Evolutionary conservation across 2,329 filamentous ascomycete species (phyloP).

Genomic region (Pseudocercospora fuligena): DNA sequence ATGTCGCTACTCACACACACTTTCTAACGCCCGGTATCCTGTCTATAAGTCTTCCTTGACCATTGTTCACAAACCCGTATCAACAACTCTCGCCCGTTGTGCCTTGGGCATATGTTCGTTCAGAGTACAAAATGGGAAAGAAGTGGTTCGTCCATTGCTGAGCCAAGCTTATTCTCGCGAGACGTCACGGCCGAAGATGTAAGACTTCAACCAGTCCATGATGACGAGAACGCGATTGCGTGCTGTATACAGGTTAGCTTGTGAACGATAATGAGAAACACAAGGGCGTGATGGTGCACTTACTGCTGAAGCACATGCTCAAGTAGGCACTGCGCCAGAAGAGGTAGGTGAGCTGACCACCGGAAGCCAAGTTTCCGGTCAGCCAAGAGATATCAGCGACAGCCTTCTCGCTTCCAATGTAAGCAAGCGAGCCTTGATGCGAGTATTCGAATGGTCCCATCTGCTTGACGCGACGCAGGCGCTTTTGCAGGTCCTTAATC

Average conservation of each 20-base stretch:
- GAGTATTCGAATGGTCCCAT: slow-evolving; percentile 98
- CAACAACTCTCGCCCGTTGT: background rate
- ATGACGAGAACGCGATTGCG: slow-evolving; percentile 93
- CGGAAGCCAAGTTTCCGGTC: slow-evolving; percentile 92
- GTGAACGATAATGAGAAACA: background rate
- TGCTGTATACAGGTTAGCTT: slow-evolving; percentile 40
- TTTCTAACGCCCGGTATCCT: background rate
- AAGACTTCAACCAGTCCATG: slow-evolving; percentile 96
- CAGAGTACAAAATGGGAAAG: background rate
- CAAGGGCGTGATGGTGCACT: background rate
- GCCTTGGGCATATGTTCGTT: background rate
- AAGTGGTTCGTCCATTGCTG: background rate
- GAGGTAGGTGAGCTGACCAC: slow-evolving; percentile 86
- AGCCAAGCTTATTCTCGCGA: slow-evolving; percentile 67
- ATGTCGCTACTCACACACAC: background rate
- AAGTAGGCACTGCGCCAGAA: slow-evolving; percentile 99
- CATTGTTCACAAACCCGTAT: background rate
- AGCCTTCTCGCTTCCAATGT: slow-evolving; percentile 97
- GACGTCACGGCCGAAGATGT: slow-evolving; percentile 93
- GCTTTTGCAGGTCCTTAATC: slow-evolving; percentile 85
- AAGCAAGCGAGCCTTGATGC: slow-evolving; percentile 94
- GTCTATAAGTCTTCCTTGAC: background rate
- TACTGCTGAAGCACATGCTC: slow-evolving; percentile 97
- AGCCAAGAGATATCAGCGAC: slow-evolving; percentile 97
- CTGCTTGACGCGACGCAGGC: slow-evolving; percentile 87